These are phyloP conservation scores for Erythrobasidium hasegawianum DNA, from an alignment of 1,284 basidiomycete species.

Conservation along the genomic window DNA sequence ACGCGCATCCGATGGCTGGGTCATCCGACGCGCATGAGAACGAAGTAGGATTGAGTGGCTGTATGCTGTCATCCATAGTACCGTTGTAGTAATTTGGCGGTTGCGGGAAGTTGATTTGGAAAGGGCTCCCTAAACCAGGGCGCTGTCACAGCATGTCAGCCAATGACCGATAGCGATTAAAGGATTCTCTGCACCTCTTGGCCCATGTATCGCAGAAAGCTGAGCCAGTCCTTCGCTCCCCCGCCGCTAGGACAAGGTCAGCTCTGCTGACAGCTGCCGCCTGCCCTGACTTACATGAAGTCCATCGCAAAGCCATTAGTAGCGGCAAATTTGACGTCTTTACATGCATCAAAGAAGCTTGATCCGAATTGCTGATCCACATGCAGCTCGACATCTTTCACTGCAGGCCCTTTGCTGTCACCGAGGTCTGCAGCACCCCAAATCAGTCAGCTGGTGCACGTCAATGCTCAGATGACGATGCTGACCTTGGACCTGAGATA, in stretches of 20 bases:
- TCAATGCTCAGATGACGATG: too few species aligned
- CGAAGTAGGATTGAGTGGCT: constrained; percentile 57
- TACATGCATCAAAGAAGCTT: constrained; percentile 89
- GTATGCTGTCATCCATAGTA: constrained; percentile 43
- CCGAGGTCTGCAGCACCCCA: background rate
- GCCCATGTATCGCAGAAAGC: constrained; percentile 85
- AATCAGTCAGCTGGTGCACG: too few species aligned
- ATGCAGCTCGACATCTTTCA: constrained; percentile 80
- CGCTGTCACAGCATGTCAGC: constrained; percentile 45
- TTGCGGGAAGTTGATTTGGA: constrained; percentile 87
- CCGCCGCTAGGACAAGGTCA: constrained; percentile 58
- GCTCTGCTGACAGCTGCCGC: too few species aligned
- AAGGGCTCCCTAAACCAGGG: constrained; percentile 83
- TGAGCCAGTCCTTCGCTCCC: constrained; percentile 74
- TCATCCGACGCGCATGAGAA: constrained; percentile 61
- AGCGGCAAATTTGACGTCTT: constrained; percentile 84
- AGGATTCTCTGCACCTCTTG: constrained; percentile 63
- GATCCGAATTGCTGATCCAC: constrained; percentile 68
- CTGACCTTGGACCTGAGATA: constrained; percentile 72
- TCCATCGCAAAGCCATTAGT: constrained; percentile 96
- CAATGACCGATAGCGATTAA: too few species aligned
- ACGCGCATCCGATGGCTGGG: constrained; percentile 70
- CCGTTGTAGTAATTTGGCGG: constrained; percentile 16
- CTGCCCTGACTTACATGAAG: constrained; percentile 56
- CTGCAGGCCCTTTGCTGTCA: constrained; percentile 54